Evolutionary conservation across 352 stramenopile genomes (phyloP), one percentile per base, ranked within the genome.

Genomic region (Pythium pectinolyticum): DNA sequence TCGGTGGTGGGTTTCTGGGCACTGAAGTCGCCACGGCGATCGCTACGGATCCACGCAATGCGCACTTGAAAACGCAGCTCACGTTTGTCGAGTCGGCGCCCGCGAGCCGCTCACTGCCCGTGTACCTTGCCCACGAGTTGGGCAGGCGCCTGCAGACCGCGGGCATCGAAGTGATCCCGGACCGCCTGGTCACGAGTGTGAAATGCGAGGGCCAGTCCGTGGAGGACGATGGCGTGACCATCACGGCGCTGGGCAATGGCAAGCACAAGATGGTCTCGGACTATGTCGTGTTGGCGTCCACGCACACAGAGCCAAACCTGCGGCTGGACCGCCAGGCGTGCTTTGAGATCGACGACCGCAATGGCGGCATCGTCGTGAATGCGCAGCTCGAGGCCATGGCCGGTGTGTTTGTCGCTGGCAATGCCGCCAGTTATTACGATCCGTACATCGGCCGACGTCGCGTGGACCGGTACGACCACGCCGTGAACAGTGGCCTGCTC

Each of bases 401-500:
- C 9, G 89, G 90, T 3, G 66, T 98, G 6, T 98, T 97, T 61
- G 89, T 96, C 11, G 92, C 92, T 12, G 92, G 92, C 4, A 95
- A 93, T 46, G 77, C 84, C 0, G 92, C 92, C 1, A 96, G 85
- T 43, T 98, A 97, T 70, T 97, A 83, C 53, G 92, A 98, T 56
- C 81, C 84, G 40, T 90, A 89, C 47, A 52, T 98, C 40, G 91
- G 90, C 0, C 70, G 90, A 20, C 76, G 91, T 9, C 85, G 92
- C n/a, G 86, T 97, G 20, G 90, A 97, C 58, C 75, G 85, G 7
- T 97, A 97, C 67, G 92, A 98, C 67, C 90, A 97, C 60, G 89
- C 90, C 2, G 88, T 98, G 17, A 98, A 98, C 75, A 95, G 82
- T 27, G 92, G 92, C 0, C 74, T 98, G 4, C 75, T 88, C 15